phyloP scores from a whole-genome alignment of 305 asterid species.

The Solanum hybrid region DNA sequence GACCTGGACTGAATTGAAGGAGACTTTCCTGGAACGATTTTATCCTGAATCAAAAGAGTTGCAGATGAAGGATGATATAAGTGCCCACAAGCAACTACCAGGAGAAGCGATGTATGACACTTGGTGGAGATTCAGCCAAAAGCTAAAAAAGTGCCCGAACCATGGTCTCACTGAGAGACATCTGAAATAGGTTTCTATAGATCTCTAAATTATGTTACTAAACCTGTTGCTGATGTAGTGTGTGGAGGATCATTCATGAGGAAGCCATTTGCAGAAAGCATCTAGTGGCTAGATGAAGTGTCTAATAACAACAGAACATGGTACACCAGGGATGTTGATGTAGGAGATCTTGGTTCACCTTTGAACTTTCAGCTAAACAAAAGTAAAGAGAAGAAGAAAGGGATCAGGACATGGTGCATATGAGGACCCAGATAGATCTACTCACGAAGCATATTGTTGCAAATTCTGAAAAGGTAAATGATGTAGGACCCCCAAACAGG shows the following conservation, averaged over 20 bases:
- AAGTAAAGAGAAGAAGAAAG: neutral
- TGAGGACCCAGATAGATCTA: neutral
- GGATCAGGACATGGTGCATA: neutral
- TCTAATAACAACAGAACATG: neutral
- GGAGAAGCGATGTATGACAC: neutral
- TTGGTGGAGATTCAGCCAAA: neutral
- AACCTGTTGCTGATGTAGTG: neutral
- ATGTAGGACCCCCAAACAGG: neutral
- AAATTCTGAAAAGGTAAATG: neutral
- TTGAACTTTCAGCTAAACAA: neutral
- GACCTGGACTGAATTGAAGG: neutral
- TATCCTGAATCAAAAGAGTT: neutral
- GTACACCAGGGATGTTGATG: neutral
- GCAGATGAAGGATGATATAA: neutral
- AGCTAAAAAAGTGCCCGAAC: neutral
- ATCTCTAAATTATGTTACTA: neutral
- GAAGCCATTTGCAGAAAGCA: neutral
- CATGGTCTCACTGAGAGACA: neutral
- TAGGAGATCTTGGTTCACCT: neutral
- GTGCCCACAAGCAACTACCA: neutral
- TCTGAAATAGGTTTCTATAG: neutral
- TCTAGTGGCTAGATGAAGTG: neutral
- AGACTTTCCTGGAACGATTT: neutral
- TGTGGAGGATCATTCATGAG: neutral
- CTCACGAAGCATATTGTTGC: neutral